Conservation (phyloP, 805 yeast genomes). For the Kazachstania martiniae region DNA sequence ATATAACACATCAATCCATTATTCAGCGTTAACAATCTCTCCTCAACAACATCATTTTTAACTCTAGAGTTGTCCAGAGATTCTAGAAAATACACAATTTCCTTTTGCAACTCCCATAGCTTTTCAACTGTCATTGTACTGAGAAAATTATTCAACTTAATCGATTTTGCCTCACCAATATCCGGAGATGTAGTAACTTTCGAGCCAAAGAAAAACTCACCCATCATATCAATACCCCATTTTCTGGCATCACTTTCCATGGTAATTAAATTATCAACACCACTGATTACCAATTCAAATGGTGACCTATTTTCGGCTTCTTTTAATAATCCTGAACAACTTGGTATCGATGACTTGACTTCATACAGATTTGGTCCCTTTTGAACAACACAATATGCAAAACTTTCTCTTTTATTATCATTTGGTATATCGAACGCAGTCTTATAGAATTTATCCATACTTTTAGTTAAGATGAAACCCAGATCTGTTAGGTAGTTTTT, state of each 20-base stretch:
- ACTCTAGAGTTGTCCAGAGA: conserved; percentile 12
- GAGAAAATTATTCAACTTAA: conserved; percentile 13
- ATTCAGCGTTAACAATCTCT: conserved; percentile 21
- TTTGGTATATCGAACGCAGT: conserved; percentile 3
- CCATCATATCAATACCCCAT: conserved; percentile 16
- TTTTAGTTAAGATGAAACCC: conserved; percentile 12
- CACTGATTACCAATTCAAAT: conserved; percentile 19
- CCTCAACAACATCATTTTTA: conserved; percentile 12
- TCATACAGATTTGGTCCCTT: conserved; percentile 4
- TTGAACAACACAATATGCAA: conserved; percentile 16
- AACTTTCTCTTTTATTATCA: conserved; percentile 4
- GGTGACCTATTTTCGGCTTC: conserved; percentile 6
- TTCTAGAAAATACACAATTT: conserved; percentile 11
- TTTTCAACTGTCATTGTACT: conserved; percentile 14
- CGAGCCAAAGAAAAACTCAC: conserved; percentile 5
- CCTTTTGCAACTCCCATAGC: conserved; percentile 17
- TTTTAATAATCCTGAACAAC: conserved; percentile 6
- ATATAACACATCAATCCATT: conserved; percentile 26
- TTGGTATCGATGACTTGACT: conserved; percentile 19
- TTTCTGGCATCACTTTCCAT: neutral
- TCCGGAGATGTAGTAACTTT: neutral
- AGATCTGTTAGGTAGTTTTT: conserved; percentile 19
- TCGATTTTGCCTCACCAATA: neutral
- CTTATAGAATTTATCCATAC: conserved; percentile 16
- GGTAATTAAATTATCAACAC: conserved; percentile 9